A percentile compares a stretch with the other conserved stretches of the same genome.
Conservation (phyloP, 1,284 basidiomycete genomes). For the Puccinia polysora region DNA sequence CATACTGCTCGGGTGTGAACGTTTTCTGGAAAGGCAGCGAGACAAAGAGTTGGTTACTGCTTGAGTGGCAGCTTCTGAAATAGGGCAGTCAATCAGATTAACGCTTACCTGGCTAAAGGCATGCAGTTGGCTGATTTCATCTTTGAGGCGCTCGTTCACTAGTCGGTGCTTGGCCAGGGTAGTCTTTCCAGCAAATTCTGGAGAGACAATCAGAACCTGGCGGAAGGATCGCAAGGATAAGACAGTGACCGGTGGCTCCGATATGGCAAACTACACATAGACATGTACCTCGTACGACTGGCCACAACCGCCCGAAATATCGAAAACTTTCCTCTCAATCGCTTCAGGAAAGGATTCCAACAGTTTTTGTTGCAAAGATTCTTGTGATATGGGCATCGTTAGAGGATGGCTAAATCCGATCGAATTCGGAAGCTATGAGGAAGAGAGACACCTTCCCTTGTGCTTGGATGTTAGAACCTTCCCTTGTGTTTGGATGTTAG, state of each 20-base stretch:
- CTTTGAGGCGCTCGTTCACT: constrained; percentile 25
- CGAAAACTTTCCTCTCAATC: constrained; percentile 29
- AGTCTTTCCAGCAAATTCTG: constrained; percentile 29
- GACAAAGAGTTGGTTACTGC: neutral
- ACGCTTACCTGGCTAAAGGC: constrained; percentile 35
- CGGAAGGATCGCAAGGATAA: neutral
- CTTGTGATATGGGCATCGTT: constrained; percentile 28
- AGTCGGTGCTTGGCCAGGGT: constrained; percentile 30
- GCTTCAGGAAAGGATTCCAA: constrained; percentile 17
- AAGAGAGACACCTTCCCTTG: too few relatives aligned
- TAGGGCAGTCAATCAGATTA: too few relatives aligned
- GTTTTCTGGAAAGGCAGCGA: constrained; percentile 6
- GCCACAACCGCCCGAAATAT: constrained; percentile 40
- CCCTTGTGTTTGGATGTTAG: too few relatives aligned
- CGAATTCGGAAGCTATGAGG: neutral
- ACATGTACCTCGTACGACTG: constrained; percentile 38
- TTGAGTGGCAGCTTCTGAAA: neutral
- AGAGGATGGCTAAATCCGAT: neutral
- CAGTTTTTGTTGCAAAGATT: constrained; percentile 27
- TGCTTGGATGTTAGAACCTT: too few relatives aligned
- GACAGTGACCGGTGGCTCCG: neutral
- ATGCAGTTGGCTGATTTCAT: constrained; percentile 33
- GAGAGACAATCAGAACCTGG: constrained; percentile 35
- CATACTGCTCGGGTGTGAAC: constrained; percentile 33
- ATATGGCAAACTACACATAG: neutral